These are phyloP conservation scores for Zygnema circumcarinatum DNA, from an alignment of 139 green algal species.

Conservation along the genomic window DNA sequence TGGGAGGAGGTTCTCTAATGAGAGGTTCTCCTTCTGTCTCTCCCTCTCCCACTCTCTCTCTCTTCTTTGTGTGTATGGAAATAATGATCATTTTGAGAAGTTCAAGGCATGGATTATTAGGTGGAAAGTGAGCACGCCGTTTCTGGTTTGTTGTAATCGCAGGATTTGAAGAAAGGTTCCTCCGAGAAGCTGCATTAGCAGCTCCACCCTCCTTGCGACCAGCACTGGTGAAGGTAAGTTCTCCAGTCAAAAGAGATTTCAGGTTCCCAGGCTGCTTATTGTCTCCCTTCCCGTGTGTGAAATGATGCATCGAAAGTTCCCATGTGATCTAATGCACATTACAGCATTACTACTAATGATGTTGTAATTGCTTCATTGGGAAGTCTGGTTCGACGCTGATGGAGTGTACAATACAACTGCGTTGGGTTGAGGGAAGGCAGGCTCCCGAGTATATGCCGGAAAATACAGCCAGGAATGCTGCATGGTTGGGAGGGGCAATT, in stretches of 20 bases:
- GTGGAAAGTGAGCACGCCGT: no score
- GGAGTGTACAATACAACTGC: no score
- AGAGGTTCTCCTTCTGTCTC: constrained; percentile 3
- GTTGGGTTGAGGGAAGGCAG: no score
- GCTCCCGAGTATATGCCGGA: constrained; percentile 81
- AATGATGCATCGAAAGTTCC: no score
- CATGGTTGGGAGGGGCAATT: constrained; percentile 88
- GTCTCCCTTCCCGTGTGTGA: no score
- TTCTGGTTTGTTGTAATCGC: no score
- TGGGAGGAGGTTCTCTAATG: constrained; percentile 58
- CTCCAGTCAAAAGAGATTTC: constrained; percentile 41
- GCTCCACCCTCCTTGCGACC: constrained; percentile 44
- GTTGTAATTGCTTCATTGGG: no score
- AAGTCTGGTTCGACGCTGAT: no score
- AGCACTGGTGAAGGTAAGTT: constrained; percentile 54
- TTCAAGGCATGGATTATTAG: not conserved
- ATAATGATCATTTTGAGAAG: constrained; percentile 7
- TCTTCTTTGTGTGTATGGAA: constrained; percentile 11
- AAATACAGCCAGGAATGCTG: constrained; percentile 62
- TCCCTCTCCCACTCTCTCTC: constrained; percentile 7
- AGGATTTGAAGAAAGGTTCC: constrained; percentile 30
- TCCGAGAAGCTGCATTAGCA: not conserved
- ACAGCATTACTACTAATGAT: no score
- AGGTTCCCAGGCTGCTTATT: no score
- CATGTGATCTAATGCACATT: no score